Conservation (phyloP, 352 stramenopile genomes). For the Aphanomyces cochlioides region DNA sequence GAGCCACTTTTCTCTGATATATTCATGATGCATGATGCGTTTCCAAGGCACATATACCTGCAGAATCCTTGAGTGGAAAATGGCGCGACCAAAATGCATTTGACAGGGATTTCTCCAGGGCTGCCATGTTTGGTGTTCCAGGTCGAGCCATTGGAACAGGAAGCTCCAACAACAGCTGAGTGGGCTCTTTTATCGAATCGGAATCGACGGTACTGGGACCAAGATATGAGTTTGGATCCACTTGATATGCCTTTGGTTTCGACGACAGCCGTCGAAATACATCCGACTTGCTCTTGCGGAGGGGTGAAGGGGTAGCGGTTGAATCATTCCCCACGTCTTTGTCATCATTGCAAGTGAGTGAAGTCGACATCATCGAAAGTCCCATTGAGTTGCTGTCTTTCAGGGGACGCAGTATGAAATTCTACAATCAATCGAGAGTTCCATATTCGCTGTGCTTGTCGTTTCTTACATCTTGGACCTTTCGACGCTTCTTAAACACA, state of each 20-base stretch:
- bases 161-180: not conserved
- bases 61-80: not conserved
- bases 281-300: constrained; percentile 11
- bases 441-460: too few relatives aligned
- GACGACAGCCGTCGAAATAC: not conserved
- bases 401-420: constrained; percentile 17
- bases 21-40: not conserved
- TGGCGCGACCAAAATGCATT: constrained; percentile 10
- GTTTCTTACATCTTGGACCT: constrained; percentile 26
- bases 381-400: not conserved
- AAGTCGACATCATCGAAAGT: too few relatives aligned
- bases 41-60: too few relatives aligned
- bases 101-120: not conserved
- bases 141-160: not conserved
- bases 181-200: not conserved
- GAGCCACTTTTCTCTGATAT: too few relatives aligned
- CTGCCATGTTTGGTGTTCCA: not conserved
- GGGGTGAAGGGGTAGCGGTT: not conserved
- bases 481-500: constrained; percentile 28
- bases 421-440: not conserved
- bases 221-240: not conserved
- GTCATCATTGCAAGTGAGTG: not conserved
- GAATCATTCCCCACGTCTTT: not conserved
- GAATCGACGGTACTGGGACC: not conserved
- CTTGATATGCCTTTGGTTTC: not conserved